Evolutionary conservation across 345 rosid genomes (phyloP).

Genomic region (Rhizophora apiculata): DNA sequence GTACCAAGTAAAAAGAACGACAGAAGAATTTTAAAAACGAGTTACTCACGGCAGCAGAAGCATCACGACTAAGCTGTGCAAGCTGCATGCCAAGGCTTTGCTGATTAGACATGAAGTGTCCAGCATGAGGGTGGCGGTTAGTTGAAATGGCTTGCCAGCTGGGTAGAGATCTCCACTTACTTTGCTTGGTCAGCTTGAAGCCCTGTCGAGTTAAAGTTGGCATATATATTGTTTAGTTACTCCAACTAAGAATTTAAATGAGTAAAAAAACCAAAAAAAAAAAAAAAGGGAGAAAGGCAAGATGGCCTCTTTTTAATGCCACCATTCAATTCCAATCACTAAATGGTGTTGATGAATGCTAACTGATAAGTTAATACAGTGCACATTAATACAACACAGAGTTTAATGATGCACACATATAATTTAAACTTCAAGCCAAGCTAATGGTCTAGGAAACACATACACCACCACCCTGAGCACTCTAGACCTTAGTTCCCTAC

Average conservation of each 20-base stretch:
- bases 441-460: background rate
- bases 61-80: constrained; percentile 24
- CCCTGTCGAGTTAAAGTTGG: constrained; percentile 6
- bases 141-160: constrained; percentile 18
- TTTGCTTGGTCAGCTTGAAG: constrained; percentile 18
- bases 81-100: constrained; percentile 25
- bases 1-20: background rate
- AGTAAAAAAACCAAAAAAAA: no score
- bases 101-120: constrained; percentile 20
- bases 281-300: no score
- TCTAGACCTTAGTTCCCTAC: background rate
- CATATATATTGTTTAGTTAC: no score
- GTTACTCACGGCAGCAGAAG: constrained; percentile 62
- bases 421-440: background rate
- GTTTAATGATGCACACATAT: background rate
- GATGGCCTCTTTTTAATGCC: no score
- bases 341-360: no score
- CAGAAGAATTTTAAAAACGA: background rate
- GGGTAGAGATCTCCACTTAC: constrained; percentile 14
- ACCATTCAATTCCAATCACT: no score
- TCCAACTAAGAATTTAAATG: no score
- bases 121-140: constrained; percentile 12
- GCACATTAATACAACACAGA: background rate
- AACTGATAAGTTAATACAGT: no score
- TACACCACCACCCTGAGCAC: background rate